phyloP scores from a whole-genome alignment of 352 stramenopile genomes.

The Phytophthora ohioensis region DNA sequence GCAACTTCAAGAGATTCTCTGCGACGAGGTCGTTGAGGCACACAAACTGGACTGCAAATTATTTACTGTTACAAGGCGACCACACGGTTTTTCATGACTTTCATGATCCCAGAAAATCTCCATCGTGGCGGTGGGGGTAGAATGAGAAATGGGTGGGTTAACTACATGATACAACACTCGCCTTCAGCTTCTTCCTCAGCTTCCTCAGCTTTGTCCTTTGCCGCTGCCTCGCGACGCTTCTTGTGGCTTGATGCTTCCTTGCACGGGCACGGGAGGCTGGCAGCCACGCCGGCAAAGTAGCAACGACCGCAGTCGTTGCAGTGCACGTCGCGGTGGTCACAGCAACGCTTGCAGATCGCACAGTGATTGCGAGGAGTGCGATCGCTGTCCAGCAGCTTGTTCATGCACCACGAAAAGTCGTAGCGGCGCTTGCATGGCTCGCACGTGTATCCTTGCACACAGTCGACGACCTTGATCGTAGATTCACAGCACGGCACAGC shows the following conservation, averaged over 20 bases:
- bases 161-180: constrained; percentile 87
- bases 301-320: constrained; percentile 84
- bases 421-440: constrained; percentile 56
- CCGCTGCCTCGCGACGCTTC: constrained; percentile 53
- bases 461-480: constrained; percentile 75
- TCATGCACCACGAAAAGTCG: constrained; percentile 87
- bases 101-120: constrained; percentile 26
- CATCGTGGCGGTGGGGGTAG: constrained; percentile 24
- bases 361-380: constrained; percentile 85
- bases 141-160: constrained; percentile 20
- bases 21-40: constrained; percentile 16
- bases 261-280: constrained; percentile 81
- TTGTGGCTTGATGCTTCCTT: constrained; percentile 69
- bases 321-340: constrained; percentile 88
- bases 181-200: constrained; percentile 74
- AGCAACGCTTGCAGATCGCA: constrained; percentile 88
- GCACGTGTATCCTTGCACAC: constrained; percentile 78
- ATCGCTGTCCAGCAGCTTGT: constrained; percentile 80
- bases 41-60: constrained; percentile 19
- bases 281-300: constrained; percentile 87
- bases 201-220: constrained; percentile 56
- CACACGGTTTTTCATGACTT: constrained; percentile 29
- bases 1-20: constrained; percentile 23
- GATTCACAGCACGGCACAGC: constrained; percentile 67
- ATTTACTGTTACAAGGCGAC: constrained; percentile 37